Conservation (phyloP, 139 green algal genomes). For the Edaphochlamys debaryana region DNA sequence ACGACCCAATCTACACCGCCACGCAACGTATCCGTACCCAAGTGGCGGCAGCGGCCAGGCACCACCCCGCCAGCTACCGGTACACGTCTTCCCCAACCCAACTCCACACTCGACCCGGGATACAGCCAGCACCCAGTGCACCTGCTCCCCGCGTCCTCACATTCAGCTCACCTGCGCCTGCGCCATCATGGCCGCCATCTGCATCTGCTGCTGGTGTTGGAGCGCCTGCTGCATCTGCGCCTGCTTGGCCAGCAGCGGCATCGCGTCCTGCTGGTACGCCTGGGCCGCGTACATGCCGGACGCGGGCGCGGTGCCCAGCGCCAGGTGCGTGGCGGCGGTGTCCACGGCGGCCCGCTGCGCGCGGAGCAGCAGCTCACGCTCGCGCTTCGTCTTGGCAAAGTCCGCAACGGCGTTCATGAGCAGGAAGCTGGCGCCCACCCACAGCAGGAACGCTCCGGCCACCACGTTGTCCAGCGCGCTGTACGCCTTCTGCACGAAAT, state of each 20-base stretch:
- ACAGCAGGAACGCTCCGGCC: constrained; percentile 44
- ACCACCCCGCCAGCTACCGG: too few relatives aligned
- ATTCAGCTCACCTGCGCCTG: constrained; percentile 18
- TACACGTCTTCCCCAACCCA: too few relatives aligned
- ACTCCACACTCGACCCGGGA: too few relatives aligned
- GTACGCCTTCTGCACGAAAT: constrained; percentile 12
- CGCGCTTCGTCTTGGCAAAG: constrained; percentile 42
- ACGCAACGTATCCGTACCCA: too few relatives aligned
- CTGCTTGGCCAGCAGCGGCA: constrained; percentile 26
- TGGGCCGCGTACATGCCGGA: not conserved
- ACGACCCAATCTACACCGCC: too few relatives aligned
- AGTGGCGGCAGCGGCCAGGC: too few relatives aligned
- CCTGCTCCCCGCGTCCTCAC: too few relatives aligned
- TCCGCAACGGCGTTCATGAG: constrained; percentile 44
- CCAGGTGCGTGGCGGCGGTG: not conserved
- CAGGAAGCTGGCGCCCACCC: constrained; percentile 41
- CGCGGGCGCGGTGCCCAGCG: constrained; percentile 4
- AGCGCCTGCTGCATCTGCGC: not conserved
- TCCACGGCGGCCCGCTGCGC: constrained; percentile 26
- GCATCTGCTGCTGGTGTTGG: constrained; percentile 27
- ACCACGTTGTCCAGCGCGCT: constrained; percentile 29
- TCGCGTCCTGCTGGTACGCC: not conserved
- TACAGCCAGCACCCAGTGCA: too few relatives aligned
- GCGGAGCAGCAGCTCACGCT: constrained; percentile 41
- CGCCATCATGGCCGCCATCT: constrained; percentile 32